Percentiles rank a stretch among this genome's conserved stretches.
Evolutionary conservation across 208 protist genomes (phyloP).

Genomic region (Leishmania tropica): DNA sequence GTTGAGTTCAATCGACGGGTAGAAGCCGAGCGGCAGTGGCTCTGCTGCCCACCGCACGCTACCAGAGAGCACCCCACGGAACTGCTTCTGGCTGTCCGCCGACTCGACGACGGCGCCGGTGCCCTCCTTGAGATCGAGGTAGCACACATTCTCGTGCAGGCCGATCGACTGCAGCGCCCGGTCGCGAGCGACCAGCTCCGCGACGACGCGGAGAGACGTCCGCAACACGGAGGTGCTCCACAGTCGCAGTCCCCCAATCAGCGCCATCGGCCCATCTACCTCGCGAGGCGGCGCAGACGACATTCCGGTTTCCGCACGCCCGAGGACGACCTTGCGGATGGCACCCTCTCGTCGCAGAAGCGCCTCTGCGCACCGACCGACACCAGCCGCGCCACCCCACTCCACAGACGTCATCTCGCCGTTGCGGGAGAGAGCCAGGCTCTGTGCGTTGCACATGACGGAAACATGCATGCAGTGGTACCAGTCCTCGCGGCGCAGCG

Average conservation of each 20-base stretch:
- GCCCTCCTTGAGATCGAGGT: constrained; percentile 40
- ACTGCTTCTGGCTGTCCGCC: constrained; percentile 21
- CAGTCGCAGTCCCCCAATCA: constrained; percentile 28
- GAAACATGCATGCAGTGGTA: constrained; percentile 44
- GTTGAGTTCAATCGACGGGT: constrained; percentile 36
- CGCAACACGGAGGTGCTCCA: constrained; percentile 34
- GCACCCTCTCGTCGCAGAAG: constrained; percentile 21
- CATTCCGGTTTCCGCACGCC: constrained; percentile 4
- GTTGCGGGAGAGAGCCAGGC: constrained; percentile 31
- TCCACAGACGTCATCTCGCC: constrained; percentile 32
- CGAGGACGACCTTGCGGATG: constrained; percentile 24
- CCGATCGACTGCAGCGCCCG: constrained; percentile 35
- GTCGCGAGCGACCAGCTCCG: constrained; percentile 38
- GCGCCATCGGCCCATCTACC: constrained; percentile 29
- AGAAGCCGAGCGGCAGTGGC: constrained; percentile 35
- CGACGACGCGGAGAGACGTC: constrained; percentile 30
- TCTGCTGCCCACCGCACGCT: constrained; percentile 31
- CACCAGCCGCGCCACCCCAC: constrained; percentile 14
- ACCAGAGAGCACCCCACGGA: constrained; percentile 20
- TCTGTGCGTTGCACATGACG: constrained; percentile 27
- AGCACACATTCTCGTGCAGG: constrained; percentile 34
- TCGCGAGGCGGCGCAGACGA: constrained; percentile 8
- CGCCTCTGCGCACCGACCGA: constrained; percentile 22
- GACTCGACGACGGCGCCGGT: constrained; percentile 27
- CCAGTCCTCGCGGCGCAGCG: constrained; percentile 38